Evolutionary conservation across 306 rosid genomes (phyloP).

Genomic region (Castanospermum australe): DNA sequence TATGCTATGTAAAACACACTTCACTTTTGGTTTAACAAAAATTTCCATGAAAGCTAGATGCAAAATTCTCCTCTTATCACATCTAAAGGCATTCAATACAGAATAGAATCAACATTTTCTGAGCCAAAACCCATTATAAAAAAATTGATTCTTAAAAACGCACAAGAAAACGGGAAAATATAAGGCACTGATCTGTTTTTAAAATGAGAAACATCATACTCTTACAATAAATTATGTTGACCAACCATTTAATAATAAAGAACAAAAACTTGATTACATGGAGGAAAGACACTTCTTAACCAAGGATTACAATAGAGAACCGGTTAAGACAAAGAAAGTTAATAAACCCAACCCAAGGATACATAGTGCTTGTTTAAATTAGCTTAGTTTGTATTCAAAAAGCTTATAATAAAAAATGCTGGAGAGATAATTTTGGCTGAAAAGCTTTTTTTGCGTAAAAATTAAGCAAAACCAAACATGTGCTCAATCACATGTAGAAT

Average conservation of each 20-base stretch:
- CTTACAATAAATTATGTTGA: background rate
- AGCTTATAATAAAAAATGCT: no score
- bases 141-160: background rate
- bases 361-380: no score
- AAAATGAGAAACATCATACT: conserved; percentile 5
- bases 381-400: no score
- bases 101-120: background rate
- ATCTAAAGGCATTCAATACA: conserved; percentile 8
- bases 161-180: background rate
- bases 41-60: background rate
- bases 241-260: background rate
- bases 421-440: no score
- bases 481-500: background rate
- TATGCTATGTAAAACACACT: background rate
- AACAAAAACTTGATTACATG: background rate
- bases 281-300: background rate
- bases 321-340: background rate
- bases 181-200: background rate
- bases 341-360: background rate
- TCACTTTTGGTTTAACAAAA: background rate
- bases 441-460: no score
- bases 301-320: background rate
- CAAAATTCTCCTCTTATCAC: background rate
- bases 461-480: no score
- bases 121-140: background rate